Evolutionary conservation across 345 rosid genomes (phyloP).

Genomic region (Brassica nigra): DNA sequence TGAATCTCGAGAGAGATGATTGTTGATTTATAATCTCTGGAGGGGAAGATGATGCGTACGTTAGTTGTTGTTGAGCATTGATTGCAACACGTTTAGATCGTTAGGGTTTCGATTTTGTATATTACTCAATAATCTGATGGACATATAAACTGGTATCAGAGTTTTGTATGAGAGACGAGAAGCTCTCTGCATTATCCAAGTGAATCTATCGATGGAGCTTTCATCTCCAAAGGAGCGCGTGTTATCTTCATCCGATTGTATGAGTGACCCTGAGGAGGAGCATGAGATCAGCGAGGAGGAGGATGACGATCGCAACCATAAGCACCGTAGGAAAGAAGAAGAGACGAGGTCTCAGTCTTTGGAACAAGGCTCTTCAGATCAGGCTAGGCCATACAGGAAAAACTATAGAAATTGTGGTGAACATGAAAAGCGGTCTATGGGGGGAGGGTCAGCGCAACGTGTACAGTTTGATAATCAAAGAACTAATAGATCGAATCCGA

Average conservation of each 20-base stretch:
- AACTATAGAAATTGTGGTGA: constrained; percentile 59
- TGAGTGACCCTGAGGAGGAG: constrained; percentile 82
- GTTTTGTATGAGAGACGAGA: constrained; percentile 35
- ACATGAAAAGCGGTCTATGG: constrained; percentile 64
- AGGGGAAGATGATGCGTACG: no score
- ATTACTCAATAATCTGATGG: constrained; percentile 26
- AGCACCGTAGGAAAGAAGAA: constrained; percentile 94
- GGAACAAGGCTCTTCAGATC: constrained; percentile 68
- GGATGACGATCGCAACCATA: constrained; percentile 97
- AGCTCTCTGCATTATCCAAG: constrained; percentile 26
- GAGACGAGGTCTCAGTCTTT: constrained; percentile 70
- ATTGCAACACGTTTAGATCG: neutral
- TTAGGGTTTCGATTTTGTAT: constrained; percentile 5
- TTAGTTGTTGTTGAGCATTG: no score
- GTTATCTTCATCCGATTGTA: constrained; percentile 67
- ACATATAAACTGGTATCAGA: constrained; percentile 13
- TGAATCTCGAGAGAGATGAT: neutral
- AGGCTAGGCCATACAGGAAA: constrained; percentile 68
- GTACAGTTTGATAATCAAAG: constrained; percentile 66
- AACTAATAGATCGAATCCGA: constrained; percentile 51
- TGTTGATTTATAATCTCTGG: no score
- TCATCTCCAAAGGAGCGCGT: constrained; percentile 63
- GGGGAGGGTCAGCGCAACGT: constrained; percentile 49
- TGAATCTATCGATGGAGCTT: constrained; percentile 59
- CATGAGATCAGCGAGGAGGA: constrained; percentile 97